A percentile compares a stretch with the other conserved stretches of the same genome.
Evolutionary conservation across 2,329 filamentous ascomycete species (phyloP).

Genomic region (Xylaria hypoxylon): DNA sequence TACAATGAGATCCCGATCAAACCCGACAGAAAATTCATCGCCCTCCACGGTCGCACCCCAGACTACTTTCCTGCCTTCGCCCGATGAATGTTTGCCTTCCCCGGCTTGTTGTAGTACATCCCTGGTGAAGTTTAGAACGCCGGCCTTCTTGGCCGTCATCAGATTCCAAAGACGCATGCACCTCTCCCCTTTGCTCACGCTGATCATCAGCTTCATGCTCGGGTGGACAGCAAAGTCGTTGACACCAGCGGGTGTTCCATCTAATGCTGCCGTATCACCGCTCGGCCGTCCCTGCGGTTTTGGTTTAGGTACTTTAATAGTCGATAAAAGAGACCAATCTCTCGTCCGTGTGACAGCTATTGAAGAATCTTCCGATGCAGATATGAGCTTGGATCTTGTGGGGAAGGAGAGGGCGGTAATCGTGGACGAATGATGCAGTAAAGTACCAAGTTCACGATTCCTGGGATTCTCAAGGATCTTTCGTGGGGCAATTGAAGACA

Average conservation of each 20-base stretch:
- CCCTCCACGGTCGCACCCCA: slow-evolving; percentile 80
- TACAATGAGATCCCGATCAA: slow-evolving; percentile 85
- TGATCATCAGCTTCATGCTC: slow-evolving; percentile 96
- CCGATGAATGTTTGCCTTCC: slow-evolving; percentile 79
- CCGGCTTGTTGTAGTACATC: slow-evolving; percentile 79
- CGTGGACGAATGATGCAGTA: slow-evolving; percentile 87
- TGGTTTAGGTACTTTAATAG: slow-evolving; percentile 88
- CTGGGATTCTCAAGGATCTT: slow-evolving; percentile 85
- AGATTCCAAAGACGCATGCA: slow-evolving; percentile 97
- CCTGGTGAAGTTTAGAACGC: slow-evolving; percentile 85
- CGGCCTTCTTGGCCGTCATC: slow-evolving; percentile 94
- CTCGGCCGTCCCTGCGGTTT: slow-evolving; percentile 83
- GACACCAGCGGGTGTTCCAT: slow-evolving; percentile 85
- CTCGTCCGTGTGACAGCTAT: slow-evolving; percentile 87
- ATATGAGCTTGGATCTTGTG: slow-evolving; percentile 86
- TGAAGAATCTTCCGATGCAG: slow-evolving; percentile 89
- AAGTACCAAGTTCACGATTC: slow-evolving; percentile 87
- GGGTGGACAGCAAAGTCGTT: slow-evolving; percentile 97
- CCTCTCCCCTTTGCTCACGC: slow-evolving; percentile 87
- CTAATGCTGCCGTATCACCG: slow-evolving; percentile 87
- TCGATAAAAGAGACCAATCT: slow-evolving; percentile 89
- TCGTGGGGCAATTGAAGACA: slow-evolving; percentile 76
- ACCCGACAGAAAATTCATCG: slow-evolving; percentile 87
- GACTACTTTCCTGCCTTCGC: slow-evolving; percentile 83
- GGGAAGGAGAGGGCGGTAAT: slow-evolving; percentile 86